Conservation (phyloP, 2,329 filamentous ascomycete genomes). For the Rhinocladiella mackenziei region DNA sequence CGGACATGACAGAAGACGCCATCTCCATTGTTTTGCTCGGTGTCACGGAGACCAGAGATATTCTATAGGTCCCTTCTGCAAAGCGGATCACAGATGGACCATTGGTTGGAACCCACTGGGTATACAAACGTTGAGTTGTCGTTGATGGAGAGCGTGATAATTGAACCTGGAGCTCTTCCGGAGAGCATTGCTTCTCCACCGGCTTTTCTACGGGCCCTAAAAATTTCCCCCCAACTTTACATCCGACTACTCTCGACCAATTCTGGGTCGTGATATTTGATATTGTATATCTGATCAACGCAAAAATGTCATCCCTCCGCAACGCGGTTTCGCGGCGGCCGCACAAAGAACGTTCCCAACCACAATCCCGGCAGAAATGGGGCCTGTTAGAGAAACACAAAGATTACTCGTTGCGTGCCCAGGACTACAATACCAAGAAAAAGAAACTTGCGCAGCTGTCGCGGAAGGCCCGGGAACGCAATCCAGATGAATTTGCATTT, state of each 20-base stretch:
- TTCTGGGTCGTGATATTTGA: too few relatives aligned
- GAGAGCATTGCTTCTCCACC: too few relatives aligned
- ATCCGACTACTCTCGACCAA: too few relatives aligned
- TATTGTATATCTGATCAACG: conserved; percentile 13
- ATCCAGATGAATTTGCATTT: conserved; percentile 65
- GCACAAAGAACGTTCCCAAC: conserved; percentile 86
- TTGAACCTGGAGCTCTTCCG: too few relatives aligned
- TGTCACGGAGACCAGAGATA: not conserved
- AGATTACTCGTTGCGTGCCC: conserved; percentile 63
- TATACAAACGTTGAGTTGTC: too few relatives aligned
- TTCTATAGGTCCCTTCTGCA: too few relatives aligned
- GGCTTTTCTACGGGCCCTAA: too few relatives aligned
- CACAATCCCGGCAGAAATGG: conserved; percentile 75
- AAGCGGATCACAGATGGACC: too few relatives aligned
- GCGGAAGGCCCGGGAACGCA: conserved; percentile 57
- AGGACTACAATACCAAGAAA: conserved; percentile 61
- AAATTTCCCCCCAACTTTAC: too few relatives aligned
- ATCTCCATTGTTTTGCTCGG: conserved; percentile 19
- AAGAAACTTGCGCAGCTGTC: conserved; percentile 56
- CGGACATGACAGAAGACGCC: conserved; percentile 18
- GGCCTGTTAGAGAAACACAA: conserved; percentile 96
- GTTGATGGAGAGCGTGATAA: too few relatives aligned
- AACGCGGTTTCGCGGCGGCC: conserved; percentile 72
- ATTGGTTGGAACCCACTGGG: too few relatives aligned
- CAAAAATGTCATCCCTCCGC: conserved; percentile 54